A percentile compares a stretch with the other conserved stretches of the same genome.
Conservation (phyloP, 2,329 filamentous ascomycete species). For the Cordyceps fumosorosea region DNA sequence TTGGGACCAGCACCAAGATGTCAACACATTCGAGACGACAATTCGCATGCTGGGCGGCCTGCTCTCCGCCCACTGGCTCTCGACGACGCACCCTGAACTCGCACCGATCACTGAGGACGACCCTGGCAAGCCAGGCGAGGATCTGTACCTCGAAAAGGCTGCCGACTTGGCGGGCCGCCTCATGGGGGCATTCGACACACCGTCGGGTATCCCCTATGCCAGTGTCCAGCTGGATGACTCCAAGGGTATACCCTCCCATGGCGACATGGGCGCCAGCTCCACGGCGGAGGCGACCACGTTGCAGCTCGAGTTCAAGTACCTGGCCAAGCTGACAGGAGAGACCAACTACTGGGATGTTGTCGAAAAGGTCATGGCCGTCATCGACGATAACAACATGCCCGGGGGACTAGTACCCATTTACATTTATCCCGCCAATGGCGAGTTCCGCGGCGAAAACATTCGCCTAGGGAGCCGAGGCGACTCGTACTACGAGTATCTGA, state of each 20-base stretch:
- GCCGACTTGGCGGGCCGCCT: slow-evolving; percentile 86
- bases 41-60: slow-evolving; percentile 95
- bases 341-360: slow-evolving; percentile 85
- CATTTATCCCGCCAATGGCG: slow-evolving; percentile 70
- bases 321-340: slow-evolving; percentile 91
- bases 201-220: slow-evolving; percentile 80
- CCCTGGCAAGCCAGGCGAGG: slow-evolving; percentile 67
- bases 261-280: slow-evolving; percentile 80
- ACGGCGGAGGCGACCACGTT: slow-evolving; percentile 89
- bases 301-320: slow-evolving; percentile 95
- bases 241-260: slow-evolving; percentile 72
- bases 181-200: slow-evolving; percentile 78
- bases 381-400: slow-evolving; percentile 72
- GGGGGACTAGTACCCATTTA: slow-evolving; percentile 91
- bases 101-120: slow-evolving; percentile 69
- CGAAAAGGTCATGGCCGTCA: slow-evolving; percentile 84
- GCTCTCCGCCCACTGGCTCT: slow-evolving; percentile 91
- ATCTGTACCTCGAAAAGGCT: slow-evolving; percentile 93
- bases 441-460: slow-evolving; percentile 79
- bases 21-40: slow-evolving; percentile 96
- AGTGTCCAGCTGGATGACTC: slow-evolving; percentile 80
- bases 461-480: slow-evolving; percentile 89
- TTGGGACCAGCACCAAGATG: slow-evolving; percentile 89
- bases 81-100: slow-evolving; percentile 71
- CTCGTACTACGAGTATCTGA: slow-evolving; percentile 97